Evolutionary conservation across 306 rosid genomes (phyloP).

Genomic region (Datisca glomerata): DNA sequence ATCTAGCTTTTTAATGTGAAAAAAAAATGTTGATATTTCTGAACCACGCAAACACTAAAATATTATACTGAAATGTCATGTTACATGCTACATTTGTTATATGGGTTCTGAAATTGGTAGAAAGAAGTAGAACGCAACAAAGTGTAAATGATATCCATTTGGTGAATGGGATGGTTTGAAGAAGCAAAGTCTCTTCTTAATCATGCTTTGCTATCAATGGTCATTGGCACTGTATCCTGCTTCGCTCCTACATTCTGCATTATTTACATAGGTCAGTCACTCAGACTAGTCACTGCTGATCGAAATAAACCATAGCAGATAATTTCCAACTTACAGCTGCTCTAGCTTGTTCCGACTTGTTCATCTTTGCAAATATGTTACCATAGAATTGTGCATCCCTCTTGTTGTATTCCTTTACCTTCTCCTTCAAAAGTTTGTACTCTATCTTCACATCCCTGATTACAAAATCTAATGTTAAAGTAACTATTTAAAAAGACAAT

Average conservation of each 20-base stretch:
- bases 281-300: not conserved
- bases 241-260: conserved; percentile 23
- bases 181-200: no score
- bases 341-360: conserved; percentile 23
- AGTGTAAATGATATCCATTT: no score
- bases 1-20: no score
- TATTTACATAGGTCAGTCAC: not conserved
- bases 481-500: not conserved
- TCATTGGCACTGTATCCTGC: conserved; percentile 43
- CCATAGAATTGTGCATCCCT: conserved; percentile 30
- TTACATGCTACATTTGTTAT: no score
- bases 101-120: no score
- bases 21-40: no score
- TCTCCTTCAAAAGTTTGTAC: conserved; percentile 20
- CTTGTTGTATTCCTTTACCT: conserved; percentile 30
- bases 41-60: no score
- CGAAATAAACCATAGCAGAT: not conserved
- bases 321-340: conserved; percentile 10
- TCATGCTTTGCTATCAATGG: conserved; percentile 47
- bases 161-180: no score
- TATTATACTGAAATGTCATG: no score
- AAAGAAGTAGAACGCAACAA: no score
- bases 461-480: not conserved
- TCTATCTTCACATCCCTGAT: conserved; percentile 24
- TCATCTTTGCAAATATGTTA: conserved; percentile 38